These are phyloP conservation scores for Zymoseptoria passerinii DNA, from an alignment of 2,329 filamentous ascomycete genomes.

Conservation along the genomic window DNA sequence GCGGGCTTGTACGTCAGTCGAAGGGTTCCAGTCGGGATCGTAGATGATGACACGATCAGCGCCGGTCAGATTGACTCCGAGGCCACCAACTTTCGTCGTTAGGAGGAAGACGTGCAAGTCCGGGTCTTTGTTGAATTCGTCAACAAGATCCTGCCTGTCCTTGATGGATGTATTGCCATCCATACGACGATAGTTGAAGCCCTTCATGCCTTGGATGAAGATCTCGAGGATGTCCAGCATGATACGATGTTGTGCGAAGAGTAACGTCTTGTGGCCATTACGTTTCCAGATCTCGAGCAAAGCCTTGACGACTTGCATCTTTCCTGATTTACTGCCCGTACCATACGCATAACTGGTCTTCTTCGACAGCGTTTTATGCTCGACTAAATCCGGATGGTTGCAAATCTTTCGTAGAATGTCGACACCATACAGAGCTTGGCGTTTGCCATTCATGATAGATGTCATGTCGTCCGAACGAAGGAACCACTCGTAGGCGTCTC, in stretches of 20 bases:
- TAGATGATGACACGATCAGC: constrained; percentile 96
- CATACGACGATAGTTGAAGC: constrained; percentile 78
- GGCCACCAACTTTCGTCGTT: constrained; percentile 88
- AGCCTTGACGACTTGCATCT: constrained; percentile 90
- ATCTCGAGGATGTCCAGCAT: constrained; percentile 92
- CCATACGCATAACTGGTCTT: constrained; percentile 70
- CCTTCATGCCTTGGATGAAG: constrained; percentile 60
- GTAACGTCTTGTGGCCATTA: constrained; percentile 84
- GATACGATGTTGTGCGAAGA: constrained; percentile 88
- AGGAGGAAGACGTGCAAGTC: constrained; percentile 80
- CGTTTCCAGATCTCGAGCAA: constrained; percentile 82
- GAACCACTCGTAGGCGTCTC: constrained; percentile 72
- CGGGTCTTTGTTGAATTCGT: constrained; percentile 79
- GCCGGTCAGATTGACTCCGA: constrained; percentile 90
- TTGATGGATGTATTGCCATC: constrained; percentile 87
- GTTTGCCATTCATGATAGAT: constrained; percentile 65
- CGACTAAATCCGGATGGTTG: constrained; percentile 86
- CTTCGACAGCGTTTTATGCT: constrained; percentile 52
- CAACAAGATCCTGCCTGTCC: constrained; percentile 78
- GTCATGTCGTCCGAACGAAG: constrained; percentile 75
- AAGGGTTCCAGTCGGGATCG: constrained; percentile 98
- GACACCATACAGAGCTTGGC: constrained; percentile 79
- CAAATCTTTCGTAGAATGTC: constrained; percentile 92
- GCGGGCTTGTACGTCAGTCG: constrained; percentile 87
- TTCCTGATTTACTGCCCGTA: constrained; percentile 70